Percentiles rank a stretch among this genome's conserved stretches.
Evolutionary conservation across 78 protist genomes (phyloP).

Genomic region (Planoprotostelium fungivorum): DNA sequence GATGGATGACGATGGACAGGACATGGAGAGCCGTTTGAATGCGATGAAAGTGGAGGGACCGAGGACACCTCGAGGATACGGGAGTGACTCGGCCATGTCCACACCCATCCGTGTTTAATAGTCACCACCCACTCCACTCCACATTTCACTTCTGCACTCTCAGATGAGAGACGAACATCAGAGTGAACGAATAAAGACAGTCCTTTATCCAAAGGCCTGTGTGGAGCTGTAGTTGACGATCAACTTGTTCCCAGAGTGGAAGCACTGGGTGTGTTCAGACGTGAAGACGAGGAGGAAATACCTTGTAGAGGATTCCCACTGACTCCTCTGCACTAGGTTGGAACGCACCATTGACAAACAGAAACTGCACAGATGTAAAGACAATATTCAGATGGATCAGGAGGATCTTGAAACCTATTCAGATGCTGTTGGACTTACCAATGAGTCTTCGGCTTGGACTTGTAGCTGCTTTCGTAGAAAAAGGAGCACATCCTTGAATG

Average conservation of each 20-base stretch:
- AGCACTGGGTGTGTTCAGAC: neutral
- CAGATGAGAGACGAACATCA: too few species aligned
- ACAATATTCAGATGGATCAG: neutral
- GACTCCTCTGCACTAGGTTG: constrained; percentile 58
- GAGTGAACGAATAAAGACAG: too few species aligned
- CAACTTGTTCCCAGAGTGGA: neutral
- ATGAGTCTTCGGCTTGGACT: constrained; percentile 37
- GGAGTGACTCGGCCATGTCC: too few species aligned
- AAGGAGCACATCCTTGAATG: constrained; percentile 43
- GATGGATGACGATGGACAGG: neutral
- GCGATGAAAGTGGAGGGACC: neutral
- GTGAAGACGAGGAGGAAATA: neutral
- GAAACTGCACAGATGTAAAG: constrained; percentile 15
- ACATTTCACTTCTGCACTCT: too few species aligned
- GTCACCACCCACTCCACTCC: too few species aligned
- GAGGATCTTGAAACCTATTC: neutral
- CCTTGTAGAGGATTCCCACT: constrained; percentile 46
- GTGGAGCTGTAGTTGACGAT: neutral
- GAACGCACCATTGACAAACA: constrained; percentile 47
- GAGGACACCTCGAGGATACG: neutral
- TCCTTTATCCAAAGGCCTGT: neutral
- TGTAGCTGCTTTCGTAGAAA: constrained; percentile 43
- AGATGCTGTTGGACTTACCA: constrained; percentile 20
- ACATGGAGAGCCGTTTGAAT: neutral
- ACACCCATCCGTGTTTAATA: too few species aligned